Evolutionary conservation across 2,329 filamentous ascomycete species (phyloP).

Genomic region (Microcyclosporella mali): DNA sequence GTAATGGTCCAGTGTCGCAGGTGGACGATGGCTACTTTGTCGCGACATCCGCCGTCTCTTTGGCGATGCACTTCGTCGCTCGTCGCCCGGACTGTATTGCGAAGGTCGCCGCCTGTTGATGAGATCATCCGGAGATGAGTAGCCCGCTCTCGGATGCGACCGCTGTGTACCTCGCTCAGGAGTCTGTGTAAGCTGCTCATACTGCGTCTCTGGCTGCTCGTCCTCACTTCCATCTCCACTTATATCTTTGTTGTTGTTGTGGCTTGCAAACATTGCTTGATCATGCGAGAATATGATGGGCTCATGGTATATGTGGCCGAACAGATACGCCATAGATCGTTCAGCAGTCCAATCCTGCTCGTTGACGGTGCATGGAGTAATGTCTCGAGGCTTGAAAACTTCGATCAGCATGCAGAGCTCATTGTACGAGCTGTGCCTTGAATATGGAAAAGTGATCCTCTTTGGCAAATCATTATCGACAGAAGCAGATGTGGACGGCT

Average conservation of each 20-base stretch:
- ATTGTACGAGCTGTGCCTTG: conserved; percentile 77
- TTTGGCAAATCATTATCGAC: conserved; percentile 16
- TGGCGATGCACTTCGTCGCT: background rate
- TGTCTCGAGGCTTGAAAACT: conserved; percentile 64
- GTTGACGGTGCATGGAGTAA: conserved; percentile 74
- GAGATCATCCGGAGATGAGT: no score
- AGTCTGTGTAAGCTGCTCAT: no score
- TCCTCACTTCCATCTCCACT: background rate
- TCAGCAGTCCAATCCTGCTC: conserved; percentile 55
- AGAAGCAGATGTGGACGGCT: conserved; percentile 4
- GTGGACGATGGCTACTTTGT: conserved; percentile 5
- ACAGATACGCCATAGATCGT: conserved; percentile 61
- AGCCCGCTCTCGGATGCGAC: no score
- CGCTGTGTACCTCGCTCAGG: no score
- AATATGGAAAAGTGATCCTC: conserved; percentile 65
- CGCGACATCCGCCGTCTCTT: conserved; percentile 4
- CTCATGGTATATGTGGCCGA: conserved; percentile 60
- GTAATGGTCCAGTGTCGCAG: conserved; percentile 4
- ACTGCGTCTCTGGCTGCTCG: conserved; percentile 2
- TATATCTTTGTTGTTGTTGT: conserved; percentile 1
- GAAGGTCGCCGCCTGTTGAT: no score
- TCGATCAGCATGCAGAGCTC: conserved; percentile 68
- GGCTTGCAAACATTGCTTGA: conserved; percentile 44
- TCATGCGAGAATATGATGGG: conserved; percentile 60
- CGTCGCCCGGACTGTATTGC: no score